Evolutionary conservation across 768 basidiomycete genomes (phyloP).

Genomic region (Amanita phalloides): DNA sequence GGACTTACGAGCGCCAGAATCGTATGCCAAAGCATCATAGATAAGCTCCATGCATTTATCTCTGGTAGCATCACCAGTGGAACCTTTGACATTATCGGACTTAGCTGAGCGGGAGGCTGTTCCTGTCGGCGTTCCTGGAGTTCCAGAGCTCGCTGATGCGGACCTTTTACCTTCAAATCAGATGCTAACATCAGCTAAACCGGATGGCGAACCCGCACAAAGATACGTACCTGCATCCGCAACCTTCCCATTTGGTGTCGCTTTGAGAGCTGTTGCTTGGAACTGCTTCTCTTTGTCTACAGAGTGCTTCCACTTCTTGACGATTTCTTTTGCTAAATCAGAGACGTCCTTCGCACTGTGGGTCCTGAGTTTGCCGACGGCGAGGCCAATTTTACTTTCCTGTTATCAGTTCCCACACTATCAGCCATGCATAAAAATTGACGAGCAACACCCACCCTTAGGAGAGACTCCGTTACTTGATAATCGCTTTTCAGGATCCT

Average conservation of each 20-base stretch:
- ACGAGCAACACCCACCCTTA: constrained; percentile 53
- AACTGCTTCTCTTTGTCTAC: constrained; percentile 58
- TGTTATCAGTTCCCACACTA: constrained; percentile 21
- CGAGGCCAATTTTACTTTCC: constrained; percentile 91
- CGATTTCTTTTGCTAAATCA: constrained; percentile 81
- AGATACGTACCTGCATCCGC: constrained; percentile 3
- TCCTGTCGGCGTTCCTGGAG: constrained; percentile 27
- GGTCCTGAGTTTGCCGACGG: constrained; percentile 79
- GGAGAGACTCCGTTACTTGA: constrained; percentile 58
- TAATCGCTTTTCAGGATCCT: constrained; percentile 53
- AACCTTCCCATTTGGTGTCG: constrained; percentile 21
- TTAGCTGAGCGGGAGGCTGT: constrained; percentile 44
- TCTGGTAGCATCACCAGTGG: constrained; percentile 61
- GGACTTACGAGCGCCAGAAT: constrained; percentile 80
- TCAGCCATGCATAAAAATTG: constrained; percentile 18
- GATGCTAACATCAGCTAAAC: neutral
- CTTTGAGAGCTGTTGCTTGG: constrained; percentile 10
- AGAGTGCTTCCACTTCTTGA: constrained; percentile 84
- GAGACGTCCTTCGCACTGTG: constrained; percentile 65
- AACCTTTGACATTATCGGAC: constrained; percentile 54
- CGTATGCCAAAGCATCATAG: constrained; percentile 83
- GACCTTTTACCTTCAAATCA: constrained; percentile 18
- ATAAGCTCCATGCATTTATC: constrained; percentile 85
- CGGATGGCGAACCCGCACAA: neutral
- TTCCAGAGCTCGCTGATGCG: constrained; percentile 23